Evolutionary conservation across 2,329 filamentous ascomycete species (phyloP).

Genomic region (Helicocarpus griseus): DNA sequence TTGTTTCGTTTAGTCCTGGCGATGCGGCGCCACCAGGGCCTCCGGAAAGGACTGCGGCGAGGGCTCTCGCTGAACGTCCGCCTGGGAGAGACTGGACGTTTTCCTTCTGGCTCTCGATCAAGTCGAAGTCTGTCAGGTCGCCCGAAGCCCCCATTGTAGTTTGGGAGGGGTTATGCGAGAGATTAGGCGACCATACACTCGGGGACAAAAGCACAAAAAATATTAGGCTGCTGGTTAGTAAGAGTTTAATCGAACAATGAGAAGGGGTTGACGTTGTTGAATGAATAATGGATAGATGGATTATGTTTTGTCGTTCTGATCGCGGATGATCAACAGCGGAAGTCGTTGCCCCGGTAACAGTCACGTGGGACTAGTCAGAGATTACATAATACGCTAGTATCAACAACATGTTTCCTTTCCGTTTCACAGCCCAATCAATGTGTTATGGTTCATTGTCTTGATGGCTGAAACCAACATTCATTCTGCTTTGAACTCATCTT

Average conservation of each 20-base stretch:
- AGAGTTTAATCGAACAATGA: background rate
- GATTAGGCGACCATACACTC: background rate
- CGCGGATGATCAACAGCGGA: background rate
- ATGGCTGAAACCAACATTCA: too few species aligned
- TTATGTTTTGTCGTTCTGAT: background rate
- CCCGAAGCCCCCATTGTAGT: constrained; percentile 31
- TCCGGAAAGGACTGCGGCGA: constrained; percentile 61
- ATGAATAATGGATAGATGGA: background rate
- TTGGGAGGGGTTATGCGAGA: background rate
- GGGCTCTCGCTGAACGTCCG: constrained; percentile 77
- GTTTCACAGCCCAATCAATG: too few species aligned
- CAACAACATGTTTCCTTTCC: too few species aligned
- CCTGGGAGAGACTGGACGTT: constrained; percentile 92
- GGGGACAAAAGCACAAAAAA: too few species aligned
- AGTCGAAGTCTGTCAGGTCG: constrained; percentile 58
- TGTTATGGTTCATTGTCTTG: background rate
- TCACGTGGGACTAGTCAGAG: background rate
- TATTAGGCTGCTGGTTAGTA: background rate
- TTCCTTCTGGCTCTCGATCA: constrained; percentile 95
- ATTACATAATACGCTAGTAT: background rate
- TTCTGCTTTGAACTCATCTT: too few species aligned
- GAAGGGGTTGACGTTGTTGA: background rate
- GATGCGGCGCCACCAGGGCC: constrained; percentile 42
- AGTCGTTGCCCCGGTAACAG: background rate
- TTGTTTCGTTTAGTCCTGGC: constrained; percentile 61